phyloP scores from a whole-genome alignment of 2,329 filamentous ascomycete species.

The Calcarisporium arbuscula region DNA sequence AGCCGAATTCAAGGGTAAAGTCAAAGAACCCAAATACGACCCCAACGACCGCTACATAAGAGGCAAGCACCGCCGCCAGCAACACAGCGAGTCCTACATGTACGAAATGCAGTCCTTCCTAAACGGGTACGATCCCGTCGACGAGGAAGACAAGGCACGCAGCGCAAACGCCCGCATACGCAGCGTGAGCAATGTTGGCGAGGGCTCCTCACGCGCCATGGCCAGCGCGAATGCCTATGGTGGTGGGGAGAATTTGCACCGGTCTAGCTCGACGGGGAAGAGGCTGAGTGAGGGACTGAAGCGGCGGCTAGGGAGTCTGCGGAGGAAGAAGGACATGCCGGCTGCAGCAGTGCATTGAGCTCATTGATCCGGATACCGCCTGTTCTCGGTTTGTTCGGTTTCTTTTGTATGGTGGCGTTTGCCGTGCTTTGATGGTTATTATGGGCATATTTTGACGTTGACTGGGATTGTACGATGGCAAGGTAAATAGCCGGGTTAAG shows the following conservation, averaged over 20 bases:
- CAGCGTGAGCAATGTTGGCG: conserved; percentile 35
- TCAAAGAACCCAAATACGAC: too few species aligned
- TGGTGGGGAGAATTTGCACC: conserved; percentile 21
- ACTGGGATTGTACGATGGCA: too few species aligned
- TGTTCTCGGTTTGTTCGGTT: too few species aligned
- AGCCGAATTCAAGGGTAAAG: conserved; percentile 76
- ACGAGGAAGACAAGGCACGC: too few species aligned
- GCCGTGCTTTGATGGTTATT: too few species aligned
- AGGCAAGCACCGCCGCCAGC: conserved; percentile 5
- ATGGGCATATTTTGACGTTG: too few species aligned
- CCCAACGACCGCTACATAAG: too few species aligned
- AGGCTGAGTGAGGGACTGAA: conserved; percentile 45
- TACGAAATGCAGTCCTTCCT: conserved; percentile 44
- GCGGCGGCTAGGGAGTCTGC: conserved; percentile 46
- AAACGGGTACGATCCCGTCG: conserved; percentile 11
- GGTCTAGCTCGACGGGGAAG: conserved; percentile 37
- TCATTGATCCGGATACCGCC: too few species aligned
- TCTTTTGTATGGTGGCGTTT: too few species aligned
- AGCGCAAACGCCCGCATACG: conserved; percentile 32
- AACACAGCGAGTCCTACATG: conserved; percentile 23
- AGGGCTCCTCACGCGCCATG: conserved; percentile 15
- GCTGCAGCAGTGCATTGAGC: conserved; percentile 12
- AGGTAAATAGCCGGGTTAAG: too few species aligned
- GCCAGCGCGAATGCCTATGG: conserved; percentile 11
- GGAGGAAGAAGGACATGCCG: conserved; percentile 31